A percentile compares a stretch with the other conserved stretches of the same genome.
Evolutionary conservation across 768 basidiomycete species (phyloP).

Genomic region (Macrolepiota fuliginosa): DNA sequence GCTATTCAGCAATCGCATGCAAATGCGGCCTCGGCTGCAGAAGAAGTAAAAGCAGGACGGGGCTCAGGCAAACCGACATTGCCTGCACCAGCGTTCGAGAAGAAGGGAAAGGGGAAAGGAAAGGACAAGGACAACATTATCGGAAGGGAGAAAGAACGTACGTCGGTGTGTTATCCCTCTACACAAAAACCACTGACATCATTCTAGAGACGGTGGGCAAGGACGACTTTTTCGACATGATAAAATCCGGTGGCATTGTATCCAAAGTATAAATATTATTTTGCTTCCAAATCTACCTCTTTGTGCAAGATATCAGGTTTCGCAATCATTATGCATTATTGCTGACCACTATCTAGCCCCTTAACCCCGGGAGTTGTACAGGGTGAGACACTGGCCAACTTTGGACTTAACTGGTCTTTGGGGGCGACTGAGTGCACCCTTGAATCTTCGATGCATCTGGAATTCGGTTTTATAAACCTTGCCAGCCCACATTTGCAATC

Average conservation of each 20-base stretch:
- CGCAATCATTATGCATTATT: neutral
- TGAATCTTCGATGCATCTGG: too few species aligned
- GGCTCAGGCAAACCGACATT: slow-evolving; percentile 75
- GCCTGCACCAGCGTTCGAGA: slow-evolving; percentile 58
- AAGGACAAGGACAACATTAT: slow-evolving; percentile 54
- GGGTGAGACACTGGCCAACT: too few species aligned
- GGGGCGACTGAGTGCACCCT: too few species aligned
- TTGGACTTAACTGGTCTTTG: too few species aligned
- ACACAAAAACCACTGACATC: slow-evolving; percentile 1
- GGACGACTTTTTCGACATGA: slow-evolving; percentile 81
- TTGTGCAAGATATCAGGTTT: neutral
- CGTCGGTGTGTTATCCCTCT: slow-evolving; percentile 4
- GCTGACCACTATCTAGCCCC: neutral
- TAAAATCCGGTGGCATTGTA: slow-evolving; percentile 77
- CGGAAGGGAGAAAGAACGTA: slow-evolving; percentile 59
- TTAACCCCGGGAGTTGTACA: too few species aligned
- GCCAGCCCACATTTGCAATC: neutral
- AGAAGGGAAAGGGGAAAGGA: slow-evolving; percentile 48
- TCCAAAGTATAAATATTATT: slow-evolving; percentile 51
- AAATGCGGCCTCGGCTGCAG: slow-evolving; percentile 46
- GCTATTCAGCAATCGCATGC: slow-evolving; percentile 80
- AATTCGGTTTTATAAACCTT: too few species aligned
- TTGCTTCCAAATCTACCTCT: slow-evolving; percentile 10
- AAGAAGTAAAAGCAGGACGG: slow-evolving; percentile 57
- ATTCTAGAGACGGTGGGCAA: slow-evolving; percentile 54